phyloP scores from a whole-genome alignment of 257 asterid genomes.

The Solanum dulcamara region DNA sequence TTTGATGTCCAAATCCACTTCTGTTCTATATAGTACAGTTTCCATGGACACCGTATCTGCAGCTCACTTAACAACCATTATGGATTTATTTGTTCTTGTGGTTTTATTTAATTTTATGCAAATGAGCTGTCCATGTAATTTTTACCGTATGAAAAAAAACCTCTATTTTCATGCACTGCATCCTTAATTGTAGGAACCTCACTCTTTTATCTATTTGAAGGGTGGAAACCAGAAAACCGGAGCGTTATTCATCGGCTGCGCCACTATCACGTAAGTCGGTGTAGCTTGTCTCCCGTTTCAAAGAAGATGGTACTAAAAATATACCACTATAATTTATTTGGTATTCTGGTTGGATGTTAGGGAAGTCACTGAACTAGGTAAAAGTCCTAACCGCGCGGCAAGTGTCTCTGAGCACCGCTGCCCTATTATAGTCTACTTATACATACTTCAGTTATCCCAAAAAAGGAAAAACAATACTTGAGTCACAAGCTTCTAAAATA shows the following conservation, averaged over 20 bases:
- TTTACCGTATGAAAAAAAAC: constrained; percentile 1
- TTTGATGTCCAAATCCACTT: neutral
- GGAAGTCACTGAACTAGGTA: neutral
- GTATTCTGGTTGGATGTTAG: neutral
- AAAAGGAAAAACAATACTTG: neutral
- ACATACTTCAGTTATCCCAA: neutral
- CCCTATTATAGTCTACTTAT: neutral
- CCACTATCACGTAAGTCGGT: constrained; percentile 85
- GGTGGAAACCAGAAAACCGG: constrained; percentile 98
- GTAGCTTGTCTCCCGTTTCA: neutral
- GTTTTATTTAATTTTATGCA: neutral
- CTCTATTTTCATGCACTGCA: constrained; percentile 31
- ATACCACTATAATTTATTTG: neutral
- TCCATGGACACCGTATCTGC: neutral
- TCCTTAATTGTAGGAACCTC: constrained; percentile 72
- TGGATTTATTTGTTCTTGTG: neutral
- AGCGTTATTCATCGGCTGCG: constrained; percentile 99
- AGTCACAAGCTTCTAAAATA: neutral
- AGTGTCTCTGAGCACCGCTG: neutral
- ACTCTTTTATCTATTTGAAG: constrained; percentile 92
- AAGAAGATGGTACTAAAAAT: neutral
- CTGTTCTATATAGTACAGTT: neutral
- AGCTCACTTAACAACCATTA: neutral
- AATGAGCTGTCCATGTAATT: neutral
- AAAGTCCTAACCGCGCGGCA: neutral